A percentile compares a stretch with the other conserved stretches of the same genome.
Conservation (phyloP, 768 basidiomycete species). For the Mycena indigotica region DNA sequence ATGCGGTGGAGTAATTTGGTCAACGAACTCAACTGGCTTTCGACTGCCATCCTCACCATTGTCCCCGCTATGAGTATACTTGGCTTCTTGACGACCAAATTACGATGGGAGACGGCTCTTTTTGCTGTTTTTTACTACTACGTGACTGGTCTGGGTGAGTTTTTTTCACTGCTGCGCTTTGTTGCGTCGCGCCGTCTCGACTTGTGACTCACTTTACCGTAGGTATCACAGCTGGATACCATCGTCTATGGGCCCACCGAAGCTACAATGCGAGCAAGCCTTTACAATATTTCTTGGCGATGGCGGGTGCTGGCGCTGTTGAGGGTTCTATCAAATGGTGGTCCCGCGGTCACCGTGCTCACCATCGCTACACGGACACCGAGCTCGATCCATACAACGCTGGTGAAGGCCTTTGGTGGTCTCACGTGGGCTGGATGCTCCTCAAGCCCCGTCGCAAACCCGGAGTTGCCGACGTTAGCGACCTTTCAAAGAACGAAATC, state of each 20-base stretch:
- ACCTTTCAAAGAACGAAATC: conserved; percentile 81
- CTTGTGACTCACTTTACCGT: background rate
- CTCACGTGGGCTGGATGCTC: conserved; percentile 93
- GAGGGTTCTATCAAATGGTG: conserved; percentile 99
- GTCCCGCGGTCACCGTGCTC: conserved; percentile 96
- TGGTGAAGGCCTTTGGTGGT: conserved; percentile 83
- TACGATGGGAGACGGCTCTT: conserved; percentile 75
- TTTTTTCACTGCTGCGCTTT: background rate
- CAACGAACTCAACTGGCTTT: conserved; percentile 79
- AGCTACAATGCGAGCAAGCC: conserved; percentile 89
- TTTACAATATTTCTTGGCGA: conserved; percentile 81
- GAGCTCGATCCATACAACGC: conserved; percentile 96
- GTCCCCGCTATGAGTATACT: conserved; percentile 75
- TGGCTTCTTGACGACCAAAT: conserved; percentile 67
- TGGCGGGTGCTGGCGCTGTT: conserved; percentile 88
- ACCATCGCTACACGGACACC: conserved; percentile 96
- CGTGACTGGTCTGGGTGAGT: conserved; percentile 73
- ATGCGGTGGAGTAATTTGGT: conserved; percentile 61
- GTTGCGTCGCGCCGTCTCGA: background rate
- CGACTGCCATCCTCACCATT: conserved; percentile 69
- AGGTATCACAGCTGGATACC: conserved; percentile 94
- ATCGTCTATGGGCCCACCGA: conserved; percentile 96
- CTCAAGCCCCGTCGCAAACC: conserved; percentile 89
- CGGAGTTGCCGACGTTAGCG: conserved; percentile 91
- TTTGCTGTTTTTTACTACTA: conserved; percentile 45